phyloP scores from a whole-genome alignment of 495 filamentous ascomycete genomes.

The Aspergillus hancockii region DNA sequence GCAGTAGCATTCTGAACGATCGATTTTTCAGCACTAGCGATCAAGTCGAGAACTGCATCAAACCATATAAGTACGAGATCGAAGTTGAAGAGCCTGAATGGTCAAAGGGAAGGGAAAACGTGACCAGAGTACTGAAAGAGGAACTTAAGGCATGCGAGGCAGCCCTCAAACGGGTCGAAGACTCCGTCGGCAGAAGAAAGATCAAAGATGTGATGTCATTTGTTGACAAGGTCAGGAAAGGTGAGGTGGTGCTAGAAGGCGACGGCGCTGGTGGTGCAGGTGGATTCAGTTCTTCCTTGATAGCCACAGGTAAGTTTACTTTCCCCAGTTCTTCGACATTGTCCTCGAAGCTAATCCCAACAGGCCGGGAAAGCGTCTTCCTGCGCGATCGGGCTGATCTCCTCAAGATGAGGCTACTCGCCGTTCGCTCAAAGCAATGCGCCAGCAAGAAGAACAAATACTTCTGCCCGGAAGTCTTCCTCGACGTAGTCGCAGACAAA shows the following conservation, averaged over 20 bases:
- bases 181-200: slow-evolving; percentile 73
- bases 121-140: slow-evolving; percentile 72
- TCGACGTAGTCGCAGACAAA: slow-evolving; percentile 95
- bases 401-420: slow-evolving; percentile 83
- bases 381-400: slow-evolving; percentile 86
- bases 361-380: slow-evolving; percentile 90
- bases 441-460: slow-evolving; percentile 82
- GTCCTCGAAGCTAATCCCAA: slow-evolving; percentile 20
- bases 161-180: slow-evolving; percentile 74
- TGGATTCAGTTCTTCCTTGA: slow-evolving; percentile 81
- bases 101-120: slow-evolving; percentile 77
- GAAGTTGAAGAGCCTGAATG: slow-evolving; percentile 91
- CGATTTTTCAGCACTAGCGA: slow-evolving; percentile 95
- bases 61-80: slow-evolving; percentile 97
- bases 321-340: not conserved
- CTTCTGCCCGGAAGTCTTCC: slow-evolving; percentile 94
- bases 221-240: slow-evolving; percentile 83
- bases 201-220: slow-evolving; percentile 87
- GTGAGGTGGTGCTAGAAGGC: slow-evolving; percentile 80
- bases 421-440: slow-evolving; percentile 87
- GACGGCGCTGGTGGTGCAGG: slow-evolving; percentile 83
- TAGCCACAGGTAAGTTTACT: slow-evolving; percentile 67
- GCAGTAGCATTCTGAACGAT: slow-evolving; percentile 84
- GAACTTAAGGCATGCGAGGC: slow-evolving; percentile 82
- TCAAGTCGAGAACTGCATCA: slow-evolving; percentile 99